Percentiles rank a stretch among this genome's conserved stretches.
phyloP scores from a whole-genome alignment of 129 eudicot species.

The Pittosporum tobira region DNA sequence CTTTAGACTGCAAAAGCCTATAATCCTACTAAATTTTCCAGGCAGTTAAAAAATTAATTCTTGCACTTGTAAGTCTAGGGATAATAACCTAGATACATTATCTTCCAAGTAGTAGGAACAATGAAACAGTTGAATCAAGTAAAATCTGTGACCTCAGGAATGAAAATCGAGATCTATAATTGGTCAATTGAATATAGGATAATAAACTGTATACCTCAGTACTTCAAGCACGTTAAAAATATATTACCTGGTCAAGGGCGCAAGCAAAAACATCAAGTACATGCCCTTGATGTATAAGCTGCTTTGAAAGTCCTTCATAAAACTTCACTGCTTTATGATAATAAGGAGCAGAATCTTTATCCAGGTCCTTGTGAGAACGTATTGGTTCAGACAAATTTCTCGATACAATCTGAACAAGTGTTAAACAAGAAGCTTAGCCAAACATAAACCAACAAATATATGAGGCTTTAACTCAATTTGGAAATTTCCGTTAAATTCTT shows the following conservation, averaged over 20 bases:
- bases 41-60: too few species aligned
- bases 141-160: too few species aligned
- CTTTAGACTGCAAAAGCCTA: too few species aligned
- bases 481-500: too few species aligned
- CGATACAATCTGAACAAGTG: conserved; percentile 68
- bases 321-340: conserved; percentile 90
- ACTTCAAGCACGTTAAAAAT: not conserved
- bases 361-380: conserved; percentile 95
- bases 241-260: conserved; percentile 88
- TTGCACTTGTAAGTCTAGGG: too few species aligned
- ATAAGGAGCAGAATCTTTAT: conserved; percentile 82
- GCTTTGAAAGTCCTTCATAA: conserved; percentile 83
- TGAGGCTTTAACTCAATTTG: not conserved
- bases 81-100: too few species aligned
- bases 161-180: too few species aligned
- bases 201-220: too few species aligned
- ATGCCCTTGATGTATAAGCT: conserved; percentile 95
- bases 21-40: too few species aligned
- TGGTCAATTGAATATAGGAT: too few species aligned
- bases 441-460: not conserved
- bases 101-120: too few species aligned
- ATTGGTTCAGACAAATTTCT: conserved; percentile 83
- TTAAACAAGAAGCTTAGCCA: not conserved
- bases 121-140: too few species aligned
- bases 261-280: conserved; percentile 96